Percentiles rank a stretch among this genome's conserved stretches.
These are phyloP conservation scores for Terfezia boudieri DNA, from an alignment of 495 filamentous ascomycete genomes.

Conservation along the genomic window DNA sequence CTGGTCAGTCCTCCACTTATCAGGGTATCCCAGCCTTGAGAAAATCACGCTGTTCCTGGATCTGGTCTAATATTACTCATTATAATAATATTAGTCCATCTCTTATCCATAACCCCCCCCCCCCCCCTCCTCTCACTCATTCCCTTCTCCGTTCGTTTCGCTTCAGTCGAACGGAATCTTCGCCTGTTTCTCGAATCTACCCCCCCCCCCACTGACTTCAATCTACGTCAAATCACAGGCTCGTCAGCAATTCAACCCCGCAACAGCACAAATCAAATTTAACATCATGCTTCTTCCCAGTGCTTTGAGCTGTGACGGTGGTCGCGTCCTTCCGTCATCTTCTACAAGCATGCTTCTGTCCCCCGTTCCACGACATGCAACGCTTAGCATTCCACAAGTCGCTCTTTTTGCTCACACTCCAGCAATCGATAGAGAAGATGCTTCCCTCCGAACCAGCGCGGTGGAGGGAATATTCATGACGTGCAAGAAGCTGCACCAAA, in stretches of 20 bases:
- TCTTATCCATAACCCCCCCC: neutral
- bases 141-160: neutral
- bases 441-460: slow-evolving; percentile 7
- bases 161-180: neutral
- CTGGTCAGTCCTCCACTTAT: neutral
- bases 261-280: neutral
- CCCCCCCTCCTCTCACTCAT: neutral
- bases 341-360: slow-evolving; percentile 1
- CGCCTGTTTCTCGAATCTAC: neutral
- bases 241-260: neutral
- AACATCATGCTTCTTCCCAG: slow-evolving; percentile 18
- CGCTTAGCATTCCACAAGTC: slow-evolving; percentile 7
- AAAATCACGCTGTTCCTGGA: neutral
- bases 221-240: neutral
- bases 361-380: slow-evolving; percentile 9
- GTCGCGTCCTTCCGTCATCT: slow-evolving; percentile 4
- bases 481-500: slow-evolving; percentile 17
- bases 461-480: slow-evolving; percentile 14
- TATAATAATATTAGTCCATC: neutral
- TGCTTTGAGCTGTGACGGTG: slow-evolving; percentile 16
- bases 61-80: neutral
- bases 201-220: neutral
- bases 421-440: slow-evolving; percentile 3
- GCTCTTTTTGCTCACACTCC: slow-evolving; percentile 12
- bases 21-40: neutral